phyloP scores from a whole-genome alignment of 495 filamentous ascomycete genomes.

The Haplographium delicatum region DNA sequence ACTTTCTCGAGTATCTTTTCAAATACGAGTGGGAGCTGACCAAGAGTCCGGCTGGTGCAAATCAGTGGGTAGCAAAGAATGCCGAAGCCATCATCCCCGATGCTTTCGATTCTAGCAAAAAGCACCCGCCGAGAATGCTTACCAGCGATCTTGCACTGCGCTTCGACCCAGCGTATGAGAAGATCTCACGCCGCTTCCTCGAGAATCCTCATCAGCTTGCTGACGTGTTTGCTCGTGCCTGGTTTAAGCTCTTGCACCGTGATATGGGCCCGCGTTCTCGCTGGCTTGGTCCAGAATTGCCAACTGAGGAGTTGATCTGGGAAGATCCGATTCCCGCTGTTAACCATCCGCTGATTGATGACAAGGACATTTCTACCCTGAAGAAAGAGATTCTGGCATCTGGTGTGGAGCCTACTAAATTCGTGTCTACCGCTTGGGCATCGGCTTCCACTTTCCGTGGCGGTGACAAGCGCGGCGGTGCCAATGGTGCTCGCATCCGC shows the following conservation, averaged over 20 bases:
- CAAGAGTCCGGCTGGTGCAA: slow-evolving; percentile 66
- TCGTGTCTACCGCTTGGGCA: slow-evolving; percentile 61
- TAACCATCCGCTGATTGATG: slow-evolving; percentile 50
- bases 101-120: slow-evolving; percentile 57
- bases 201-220: slow-evolving; percentile 58
- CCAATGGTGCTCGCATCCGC: slow-evolving; percentile 68
- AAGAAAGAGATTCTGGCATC: slow-evolving; percentile 60
- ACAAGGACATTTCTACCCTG: slow-evolving; percentile 50
- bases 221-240: slow-evolving; percentile 61
- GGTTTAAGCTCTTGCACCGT: slow-evolving; percentile 76
- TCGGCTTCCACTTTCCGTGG: slow-evolving; percentile 69
- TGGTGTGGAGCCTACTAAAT: slow-evolving; percentile 43
- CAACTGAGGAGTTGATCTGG: slow-evolving; percentile 57
- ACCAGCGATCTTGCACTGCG: slow-evolving; percentile 66
- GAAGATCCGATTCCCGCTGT: slow-evolving; percentile 57
- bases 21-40: slow-evolving; percentile 70
- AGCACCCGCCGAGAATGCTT: slow-evolving; percentile 62
- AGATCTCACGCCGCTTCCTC: slow-evolving; percentile 63
- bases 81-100: slow-evolving; percentile 60
- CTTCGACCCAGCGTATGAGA: slow-evolving; percentile 64
- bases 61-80: slow-evolving; percentile 69
- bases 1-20: slow-evolving; percentile 67
- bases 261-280: slow-evolving; percentile 63
- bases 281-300: slow-evolving; percentile 66
- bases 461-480: slow-evolving; percentile 70